Evolutionary conservation across 768 basidiomycete genomes (phyloP), one percentile per base, ranked within the genome.

Genomic region (Rubroboletus satanas): DNA sequence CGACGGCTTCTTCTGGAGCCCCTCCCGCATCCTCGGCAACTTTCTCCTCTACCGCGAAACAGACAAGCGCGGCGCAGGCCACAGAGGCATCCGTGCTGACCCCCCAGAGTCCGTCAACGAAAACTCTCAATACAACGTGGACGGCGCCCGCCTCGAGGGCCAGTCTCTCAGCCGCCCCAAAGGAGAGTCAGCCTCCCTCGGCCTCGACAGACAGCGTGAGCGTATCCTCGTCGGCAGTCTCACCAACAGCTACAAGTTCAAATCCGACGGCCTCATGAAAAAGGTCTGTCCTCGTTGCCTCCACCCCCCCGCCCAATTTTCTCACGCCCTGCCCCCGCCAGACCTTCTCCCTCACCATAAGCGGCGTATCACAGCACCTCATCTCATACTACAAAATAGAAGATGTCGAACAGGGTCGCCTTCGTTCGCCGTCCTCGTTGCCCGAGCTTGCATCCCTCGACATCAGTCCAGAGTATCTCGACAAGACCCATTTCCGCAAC

Each of bases 1-100:
- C 2, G 95, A 98, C 73, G 93, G 94, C n/a, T 87, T 90, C 68
- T 88, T 89, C 68, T 97, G 95, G 95, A 90, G 88, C 61, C 95
- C 95, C 0, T 89, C 87, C 60, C 79, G 95, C 54, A 97, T 97
- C 28, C 75, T 97, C 55, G 92, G 92, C 63, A 98, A 98, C 71
- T 98, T 97, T 67, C 77, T 98, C 64, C 84, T 96, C 58, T 98
- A 98, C 73, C 87, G 94, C 59, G 92, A 97, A 74, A 93, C 91
- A 7, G 92, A 94, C 71, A 93, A 92, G 73, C 77, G 85, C 49
- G 85, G 85, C 18, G 77, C 82, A 15, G 82, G 84, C 15, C 84
- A 85, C 68, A 75, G 84, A 51, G 79, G 77, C 49, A 73, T 73
- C 6, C 78, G 82, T 55, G 58, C 71, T 3, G 79, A 80, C 32